These are phyloP conservation scores for Chimonanthus salicifolius DNA, from an alignment of 164 flowering plant genomes.

Conservation along the genomic window DNA sequence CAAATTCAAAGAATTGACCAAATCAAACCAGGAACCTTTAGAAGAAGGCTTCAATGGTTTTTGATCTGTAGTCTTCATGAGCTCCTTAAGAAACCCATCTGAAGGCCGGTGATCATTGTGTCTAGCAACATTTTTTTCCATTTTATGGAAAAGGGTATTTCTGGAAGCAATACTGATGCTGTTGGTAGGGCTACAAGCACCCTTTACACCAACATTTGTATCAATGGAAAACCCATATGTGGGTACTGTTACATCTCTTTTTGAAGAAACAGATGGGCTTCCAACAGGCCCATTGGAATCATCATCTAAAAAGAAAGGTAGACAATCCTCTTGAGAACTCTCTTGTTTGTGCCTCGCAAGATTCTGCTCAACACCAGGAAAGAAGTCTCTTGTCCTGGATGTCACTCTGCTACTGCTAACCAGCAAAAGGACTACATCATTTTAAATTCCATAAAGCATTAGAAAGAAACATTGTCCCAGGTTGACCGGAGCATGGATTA, in stretches of 20 bases:
- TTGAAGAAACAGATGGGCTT: slow-evolving; percentile 42
- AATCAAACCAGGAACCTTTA: slow-evolving; percentile 41
- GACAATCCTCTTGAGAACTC: slow-evolving; percentile 66
- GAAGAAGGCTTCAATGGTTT: slow-evolving; percentile 28
- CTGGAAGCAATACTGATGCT: slow-evolving; percentile 31
- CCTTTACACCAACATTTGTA: slow-evolving; percentile 28
- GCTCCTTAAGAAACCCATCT: slow-evolving; percentile 31
- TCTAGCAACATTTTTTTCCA: slow-evolving; percentile 28
- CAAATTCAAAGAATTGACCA: not conserved
- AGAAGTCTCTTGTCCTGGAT: slow-evolving; percentile 28
- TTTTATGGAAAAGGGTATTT: slow-evolving; percentile 21
- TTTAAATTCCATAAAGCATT: not conserved
- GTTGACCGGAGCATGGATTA: not conserved
- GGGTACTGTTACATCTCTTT: slow-evolving; percentile 40
- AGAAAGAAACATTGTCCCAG: not conserved
- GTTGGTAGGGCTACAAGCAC: slow-evolving; percentile 27
- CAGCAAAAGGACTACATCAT: slow-evolving; percentile 5
- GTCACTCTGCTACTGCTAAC: slow-evolving; percentile 35
- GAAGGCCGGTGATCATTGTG: slow-evolving; percentile 22
- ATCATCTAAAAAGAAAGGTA: slow-evolving; percentile 74
- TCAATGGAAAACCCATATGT: slow-evolving; percentile 47
- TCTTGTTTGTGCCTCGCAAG: slow-evolving; percentile 41
- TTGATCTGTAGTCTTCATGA: slow-evolving; percentile 27
- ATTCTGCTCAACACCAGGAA: slow-evolving; percentile 34
- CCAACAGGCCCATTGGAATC: slow-evolving; percentile 64